Base-by-base conservation (phyloP, 768 basidiomycete genomes). In the Amanita pseudoporphyria region DNA sequence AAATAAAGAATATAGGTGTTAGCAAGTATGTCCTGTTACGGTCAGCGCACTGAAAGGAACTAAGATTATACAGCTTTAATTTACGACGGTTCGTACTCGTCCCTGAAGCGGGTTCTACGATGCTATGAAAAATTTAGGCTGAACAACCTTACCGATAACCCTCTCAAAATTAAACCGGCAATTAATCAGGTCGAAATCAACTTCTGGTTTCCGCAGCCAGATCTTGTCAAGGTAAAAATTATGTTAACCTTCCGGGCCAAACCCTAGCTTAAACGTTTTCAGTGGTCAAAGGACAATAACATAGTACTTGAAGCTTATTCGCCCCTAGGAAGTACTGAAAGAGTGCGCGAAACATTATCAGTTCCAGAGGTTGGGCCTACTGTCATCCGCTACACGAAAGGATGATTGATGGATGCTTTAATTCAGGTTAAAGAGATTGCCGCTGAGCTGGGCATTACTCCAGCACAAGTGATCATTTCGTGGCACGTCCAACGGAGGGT, bases 401-500 rank as follows among this genome's bases (percentile, higher is more conserved):
- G 40, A 21, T 9, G 2, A 6, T 9, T 26, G 9, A 32, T 19
- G 3, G 9, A 32, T 19, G 3, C 33, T 2, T 36, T 16, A 26
- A 19, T 33, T 33, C 51, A 79, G 72, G 72, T 84, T 14, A 72
- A 76, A 57, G 61, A 67, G 35, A 78, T 85, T 51, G 82, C 84
- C 13, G 57, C 71, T 47, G 72, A 79, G 53, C 72, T 86, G 48
- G 74, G 76, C 3, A 79, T 87, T 47, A 85, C 83, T 3, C 85
- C 84, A 18, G 85, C 85, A 3, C 83, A 86, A 58, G 82, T 81
- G 22, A 68, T 85, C 45, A 78, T 87, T 57, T 81, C 79, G 1
- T 88, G 87, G 86, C 79, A 81, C 57, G 72, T 86, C 43, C 84
- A 85, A 63, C 78, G 84, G 18, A 84, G 87, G 9, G 82, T 84